phyloP scores from a whole-genome alignment of 2,329 filamentous ascomycete genomes.

The Triangularia setosa region DNA sequence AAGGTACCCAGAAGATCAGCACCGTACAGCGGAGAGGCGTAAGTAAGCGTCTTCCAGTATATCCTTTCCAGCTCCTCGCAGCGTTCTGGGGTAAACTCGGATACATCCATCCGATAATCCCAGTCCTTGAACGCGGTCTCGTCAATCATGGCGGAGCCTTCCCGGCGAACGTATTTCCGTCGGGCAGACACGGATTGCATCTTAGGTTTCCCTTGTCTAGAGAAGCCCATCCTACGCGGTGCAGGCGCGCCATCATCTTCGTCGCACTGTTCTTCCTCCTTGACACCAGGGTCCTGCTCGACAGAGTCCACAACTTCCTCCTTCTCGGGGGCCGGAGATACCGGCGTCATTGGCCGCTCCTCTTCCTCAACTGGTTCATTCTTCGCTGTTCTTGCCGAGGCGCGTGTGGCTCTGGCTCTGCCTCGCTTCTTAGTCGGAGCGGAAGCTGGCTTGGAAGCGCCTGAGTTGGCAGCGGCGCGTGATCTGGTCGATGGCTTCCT shows the following conservation, averaged over 20 bases:
- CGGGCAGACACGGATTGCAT: conserved; percentile 78
- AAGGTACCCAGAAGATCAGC: conserved; percentile 95
- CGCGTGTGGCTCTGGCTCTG: conserved; percentile 20
- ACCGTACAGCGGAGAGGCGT: conserved; percentile 90
- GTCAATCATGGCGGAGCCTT: conserved; percentile 74
- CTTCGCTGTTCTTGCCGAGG: conserved; percentile 33
- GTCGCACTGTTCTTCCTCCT: conserved; percentile 43
- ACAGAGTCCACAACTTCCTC: conserved; percentile 44
- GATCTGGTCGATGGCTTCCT: conserved; percentile 42
- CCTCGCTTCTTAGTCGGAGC: conserved; percentile 35
- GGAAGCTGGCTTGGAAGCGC: conserved; percentile 33
- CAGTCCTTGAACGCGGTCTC: conserved; percentile 88
- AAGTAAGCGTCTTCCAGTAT: conserved; percentile 97
- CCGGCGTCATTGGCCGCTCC: conserved; percentile 56
- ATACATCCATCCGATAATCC: conserved; percentile 82
- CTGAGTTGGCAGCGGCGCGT: conserved; percentile 32
- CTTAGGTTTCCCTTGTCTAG: conserved; percentile 52
- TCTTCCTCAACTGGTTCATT: conserved; percentile 34
- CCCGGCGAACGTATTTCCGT: conserved; percentile 78
- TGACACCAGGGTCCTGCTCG: conserved; percentile 43
- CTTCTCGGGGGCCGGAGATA: conserved; percentile 47
- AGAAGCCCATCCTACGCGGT: conserved; percentile 44
- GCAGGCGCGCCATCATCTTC: conserved; percentile 39
- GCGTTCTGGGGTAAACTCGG: conserved; percentile 84
- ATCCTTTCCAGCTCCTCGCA: conserved; percentile 91